Evolutionary conservation across 2,329 filamentous ascomycete species (phyloP).

Genomic region (Fusarium sacchari): DNA sequence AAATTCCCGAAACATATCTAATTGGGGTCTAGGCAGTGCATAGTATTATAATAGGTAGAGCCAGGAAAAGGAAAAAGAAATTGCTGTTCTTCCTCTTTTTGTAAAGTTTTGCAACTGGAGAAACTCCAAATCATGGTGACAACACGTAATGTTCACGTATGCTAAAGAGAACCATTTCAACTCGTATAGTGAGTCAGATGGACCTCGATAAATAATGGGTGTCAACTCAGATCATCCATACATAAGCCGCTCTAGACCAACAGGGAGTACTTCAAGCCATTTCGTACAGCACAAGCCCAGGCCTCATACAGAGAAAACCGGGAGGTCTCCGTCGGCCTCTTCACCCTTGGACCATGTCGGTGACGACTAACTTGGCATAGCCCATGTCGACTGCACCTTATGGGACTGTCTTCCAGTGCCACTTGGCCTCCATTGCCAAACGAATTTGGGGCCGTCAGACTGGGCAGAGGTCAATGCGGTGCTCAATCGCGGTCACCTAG

Average conservation of each 20-base stretch:
- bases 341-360: neutral
- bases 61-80: neutral
- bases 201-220: too few relatives aligned
- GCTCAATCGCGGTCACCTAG: neutral
- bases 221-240: too few relatives aligned
- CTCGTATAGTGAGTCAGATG: too few relatives aligned
- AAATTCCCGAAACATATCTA: neutral
- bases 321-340: neutral
- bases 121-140: neutral
- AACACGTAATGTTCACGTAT: neutral
- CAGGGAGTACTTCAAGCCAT: too few relatives aligned
- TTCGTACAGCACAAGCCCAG: too few relatives aligned
- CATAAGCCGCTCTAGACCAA: too few relatives aligned
- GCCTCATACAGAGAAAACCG: too few relatives aligned
- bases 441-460: neutral
- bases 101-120: neutral
- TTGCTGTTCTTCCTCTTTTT: rapidly evolving
- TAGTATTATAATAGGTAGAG: neutral
- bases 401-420: neutral
- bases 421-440: neutral
- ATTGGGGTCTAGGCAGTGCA: neutral
- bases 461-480: neutral
- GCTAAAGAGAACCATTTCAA: neutral
- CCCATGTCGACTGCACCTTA: too few relatives aligned
- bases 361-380: neutral